Base-by-base conservation (phyloP, 2,329 filamentous ascomycete species). In the Neospermospora avenae region DNA sequence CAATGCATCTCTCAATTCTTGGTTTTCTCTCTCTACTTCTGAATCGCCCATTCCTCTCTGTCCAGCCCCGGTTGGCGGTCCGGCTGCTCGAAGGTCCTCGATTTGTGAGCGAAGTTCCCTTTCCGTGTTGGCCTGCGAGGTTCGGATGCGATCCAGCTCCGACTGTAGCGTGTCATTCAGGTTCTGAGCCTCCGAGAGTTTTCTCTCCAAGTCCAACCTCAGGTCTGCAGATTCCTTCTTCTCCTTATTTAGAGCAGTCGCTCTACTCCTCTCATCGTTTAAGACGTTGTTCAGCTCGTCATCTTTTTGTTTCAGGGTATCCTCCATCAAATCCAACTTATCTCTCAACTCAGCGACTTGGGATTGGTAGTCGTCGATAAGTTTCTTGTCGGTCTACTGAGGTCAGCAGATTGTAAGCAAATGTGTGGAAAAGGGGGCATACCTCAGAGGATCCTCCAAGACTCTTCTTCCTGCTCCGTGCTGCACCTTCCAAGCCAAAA, bases 81-180 rank as follows among this genome's bases (percentile, higher is more conserved):
- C 48, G 31, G 58, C 58, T 41, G 78, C 73, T 48, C 77, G 77
- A 18, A 79, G 70, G 3, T 84, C 80, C 41, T 85, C 82, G 14
- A 93, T 75, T 63, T 91, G 83, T 24, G 82, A 79, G 54, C 84
- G 83, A 20, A 93, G 77, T 57, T 84, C 81, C 39, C 80, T 81
- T 56, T 87, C 83, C 64, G 86, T 82, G 20, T 78, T 78, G 2
- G 84, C 81, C 62, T 92, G 89, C 42, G 91, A 86, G 51, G 81
- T 80, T 61, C 87, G 85, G 61, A 93, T 77, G 54, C 84, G 84
- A 52, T 95, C 88, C 31, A 98, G 78, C 71, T 97, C 91, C 48
- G 86, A 81, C 71, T 90, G 88, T 58, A 98, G 77, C 2, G 87
- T 87, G n/a, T 85, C 84, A 67, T 93, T 95, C n/a, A 93, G 77